phyloP scores from a whole-genome alignment of 139 green algal genomes.

The Volvox reticuliferus region DNA sequence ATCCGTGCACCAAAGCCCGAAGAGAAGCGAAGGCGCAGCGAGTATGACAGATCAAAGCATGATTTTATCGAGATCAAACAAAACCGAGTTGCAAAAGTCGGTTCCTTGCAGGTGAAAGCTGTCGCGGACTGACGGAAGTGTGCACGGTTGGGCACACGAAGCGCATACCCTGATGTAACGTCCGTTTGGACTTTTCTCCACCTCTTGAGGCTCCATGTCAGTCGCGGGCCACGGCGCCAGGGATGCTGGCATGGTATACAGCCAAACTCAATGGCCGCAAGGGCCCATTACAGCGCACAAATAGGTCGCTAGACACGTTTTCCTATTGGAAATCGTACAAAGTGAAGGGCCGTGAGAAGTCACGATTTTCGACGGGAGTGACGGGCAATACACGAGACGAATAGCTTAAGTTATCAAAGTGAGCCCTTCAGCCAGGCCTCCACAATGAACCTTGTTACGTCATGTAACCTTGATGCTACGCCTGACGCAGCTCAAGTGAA shows the following conservation, averaged over 20 bases:
- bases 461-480: no score
- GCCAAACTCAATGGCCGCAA: no score
- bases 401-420: no score
- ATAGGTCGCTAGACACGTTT: no score
- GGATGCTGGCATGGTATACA: not conserved
- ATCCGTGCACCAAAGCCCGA: not conserved
- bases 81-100: no score
- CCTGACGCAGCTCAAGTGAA: no score
- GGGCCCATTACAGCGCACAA: not conserved
- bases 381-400: no score
- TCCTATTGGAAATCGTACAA: no score
- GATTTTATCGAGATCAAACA: not conserved
- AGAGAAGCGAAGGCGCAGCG: not conserved
- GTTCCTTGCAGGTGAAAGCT: not conserved
- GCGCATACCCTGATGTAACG: constrained; percentile 39
- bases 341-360: no score
- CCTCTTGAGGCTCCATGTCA: not conserved
- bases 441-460: no score
- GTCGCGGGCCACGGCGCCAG: not conserved
- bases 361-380: no score
- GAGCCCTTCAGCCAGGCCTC: no score
- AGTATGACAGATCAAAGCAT: not conserved
- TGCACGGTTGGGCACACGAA: not conserved
- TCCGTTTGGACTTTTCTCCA: constrained; percentile 17
- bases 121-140: not conserved